Evolutionary conservation across 495 filamentous ascomycete species (phyloP), one percentile per base, ranked within the genome.

Genomic region (Polyplosphaeria fusca): DNA sequence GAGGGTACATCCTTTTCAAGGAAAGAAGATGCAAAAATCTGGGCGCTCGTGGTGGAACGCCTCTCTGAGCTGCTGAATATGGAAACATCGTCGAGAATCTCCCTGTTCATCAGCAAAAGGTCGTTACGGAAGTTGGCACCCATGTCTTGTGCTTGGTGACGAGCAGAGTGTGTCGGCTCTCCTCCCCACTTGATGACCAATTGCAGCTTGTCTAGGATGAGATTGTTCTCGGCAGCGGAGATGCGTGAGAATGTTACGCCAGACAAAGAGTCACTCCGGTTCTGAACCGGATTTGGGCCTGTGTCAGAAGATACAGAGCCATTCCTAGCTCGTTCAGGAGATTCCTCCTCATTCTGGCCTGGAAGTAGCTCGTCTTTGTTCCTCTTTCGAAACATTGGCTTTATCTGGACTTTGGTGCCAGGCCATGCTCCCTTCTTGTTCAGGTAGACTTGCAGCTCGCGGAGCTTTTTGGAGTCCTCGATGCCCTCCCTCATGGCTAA

Each of bases 151-250:
- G 91, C 80, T 70, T 98, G 93, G 65, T 98, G 97, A 35, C 94
- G 83, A 16, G 93, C 94, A 14, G 92, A 94, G 72, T 98, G 94
- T 1, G 93, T 98, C 28, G 94, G 93, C 70, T 98, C 93, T 18
- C 93, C 93, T 58, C 93, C 94, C 94, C 93, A 98, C 67, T 98
- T 98, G 68, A 98, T 93, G 42, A 98, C 93, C 47, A 98, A 81
- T 68, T 98, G 93, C 32, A 98, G 76, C 70, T 98, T 98, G 67
- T 97, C 94, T 11, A 98, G 77, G 25, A 91, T 82, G 5, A 95
- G 79, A 66, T 88, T 91, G 63, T 94, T 88, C 61, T 95, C 91
- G 22, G 81, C 88, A 1, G 91, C 91, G 14, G 91, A 91, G 55
- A 91, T 90, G 38, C 91, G 83, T 27, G 91, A 95, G 69, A 94